Evolutionary conservation across 768 basidiomycete genomes (phyloP).

Genomic region (Crucibulum laeve): DNA sequence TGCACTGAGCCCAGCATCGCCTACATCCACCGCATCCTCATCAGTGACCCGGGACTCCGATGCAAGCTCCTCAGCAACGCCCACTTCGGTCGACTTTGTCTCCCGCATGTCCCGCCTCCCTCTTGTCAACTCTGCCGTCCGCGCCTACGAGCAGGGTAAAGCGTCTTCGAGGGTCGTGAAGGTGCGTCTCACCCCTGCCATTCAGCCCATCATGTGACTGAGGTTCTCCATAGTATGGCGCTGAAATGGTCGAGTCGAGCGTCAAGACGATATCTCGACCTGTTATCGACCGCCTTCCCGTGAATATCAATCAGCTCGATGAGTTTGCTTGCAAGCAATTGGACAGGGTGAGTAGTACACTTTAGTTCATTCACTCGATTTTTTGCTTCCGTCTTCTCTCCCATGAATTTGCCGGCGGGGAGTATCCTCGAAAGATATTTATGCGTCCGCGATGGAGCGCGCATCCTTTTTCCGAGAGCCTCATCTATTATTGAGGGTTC

Average conservation of each 20-base stretch:
- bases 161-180: constrained; percentile 83
- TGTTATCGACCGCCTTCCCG: constrained; percentile 75
- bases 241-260: constrained; percentile 82
- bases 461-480: no score
- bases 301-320: constrained; percentile 69
- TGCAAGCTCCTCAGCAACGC: constrained; percentile 6
- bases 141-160: constrained; percentile 80
- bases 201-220: constrained; percentile 15
- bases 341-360: constrained; percentile 61
- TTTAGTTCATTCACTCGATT: neutral
- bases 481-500: no score
- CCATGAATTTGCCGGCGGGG: no score
- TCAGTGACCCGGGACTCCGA: neutral
- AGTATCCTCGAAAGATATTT: no score
- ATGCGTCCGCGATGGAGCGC: no score
- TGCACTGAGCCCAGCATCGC: constrained; percentile 4
- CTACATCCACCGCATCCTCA: constrained; percentile 5
- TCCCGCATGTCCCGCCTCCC: constrained; percentile 65
- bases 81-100: constrained; percentile 29
- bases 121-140: constrained; percentile 65
- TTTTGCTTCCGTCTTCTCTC: constrained; percentile 2
- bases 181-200: constrained; percentile 33
- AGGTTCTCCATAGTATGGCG: constrained; percentile 61
- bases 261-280: constrained; percentile 79
- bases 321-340: constrained; percentile 88